Evolutionary conservation across 2,329 filamentous ascomycete species (phyloP).

Genomic region (Fonsecaea pedrosoi): DNA sequence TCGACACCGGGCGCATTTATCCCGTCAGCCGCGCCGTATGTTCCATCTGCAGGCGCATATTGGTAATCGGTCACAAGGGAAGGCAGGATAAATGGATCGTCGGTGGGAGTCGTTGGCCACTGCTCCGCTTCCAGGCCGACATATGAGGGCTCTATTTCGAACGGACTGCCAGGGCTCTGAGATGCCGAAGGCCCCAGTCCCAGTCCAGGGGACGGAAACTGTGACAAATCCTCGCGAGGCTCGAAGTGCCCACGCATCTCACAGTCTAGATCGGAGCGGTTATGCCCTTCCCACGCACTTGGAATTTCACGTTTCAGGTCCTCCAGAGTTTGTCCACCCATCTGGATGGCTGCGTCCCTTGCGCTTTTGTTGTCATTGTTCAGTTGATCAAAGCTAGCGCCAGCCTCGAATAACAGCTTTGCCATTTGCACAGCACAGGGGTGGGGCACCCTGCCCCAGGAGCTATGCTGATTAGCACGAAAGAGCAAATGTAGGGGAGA

Average conservation of each 20-base stretch:
- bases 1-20: neutral
- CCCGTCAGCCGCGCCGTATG: neutral
- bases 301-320: neutral
- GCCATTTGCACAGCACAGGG: neutral
- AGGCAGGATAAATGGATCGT: neutral
- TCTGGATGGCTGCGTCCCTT: neutral
- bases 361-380: neutral
- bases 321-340: neutral
- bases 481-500: neutral
- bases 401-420: neutral
- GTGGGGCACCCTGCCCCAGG: too few relatives aligned
- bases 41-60: neutral
- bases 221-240: neutral
- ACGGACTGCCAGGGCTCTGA: neutral
- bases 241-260: neutral
- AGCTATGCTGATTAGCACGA: too few relatives aligned
- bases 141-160: neutral
- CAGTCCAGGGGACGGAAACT: neutral
- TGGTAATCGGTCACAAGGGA: neutral
- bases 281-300: neutral
- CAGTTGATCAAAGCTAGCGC: neutral
- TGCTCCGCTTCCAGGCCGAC: neutral
- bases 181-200: neutral
- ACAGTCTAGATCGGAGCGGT: neutral
- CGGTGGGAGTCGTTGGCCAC: neutral